These are phyloP conservation scores for Suillus luteus DNA, from an alignment of 768 basidiomycete genomes.

Conservation along the genomic window DNA sequence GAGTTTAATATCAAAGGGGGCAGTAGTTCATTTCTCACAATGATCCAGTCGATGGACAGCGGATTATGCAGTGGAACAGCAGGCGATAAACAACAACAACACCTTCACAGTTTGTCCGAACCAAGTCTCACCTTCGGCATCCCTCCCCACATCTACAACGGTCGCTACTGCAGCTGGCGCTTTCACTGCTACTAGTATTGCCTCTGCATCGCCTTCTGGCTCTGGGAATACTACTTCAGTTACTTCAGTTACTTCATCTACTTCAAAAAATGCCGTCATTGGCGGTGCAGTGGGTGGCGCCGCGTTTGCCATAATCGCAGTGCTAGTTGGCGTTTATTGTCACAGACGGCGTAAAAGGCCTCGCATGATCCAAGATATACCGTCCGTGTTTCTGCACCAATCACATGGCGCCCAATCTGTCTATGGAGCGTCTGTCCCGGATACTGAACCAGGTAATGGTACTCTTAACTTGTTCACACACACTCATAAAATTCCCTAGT, in stretches of 20 bases:
- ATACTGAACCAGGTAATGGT: conserved; percentile 1
- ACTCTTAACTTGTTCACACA: neutral
- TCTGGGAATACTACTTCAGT: neutral
- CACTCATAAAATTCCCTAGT: neutral
- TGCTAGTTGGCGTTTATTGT: neutral
- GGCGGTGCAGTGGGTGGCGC: conserved; percentile 4
- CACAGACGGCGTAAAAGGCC: neutral
- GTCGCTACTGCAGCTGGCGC: neutral
- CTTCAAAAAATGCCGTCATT: neutral
- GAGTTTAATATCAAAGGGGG: conserved; percentile 8
- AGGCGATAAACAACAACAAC: conserved; percentile 24
- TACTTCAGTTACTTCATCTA: neutral
- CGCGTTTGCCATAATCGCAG: neutral
- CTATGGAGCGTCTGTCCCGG: neutral
- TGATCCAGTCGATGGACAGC: conserved; percentile 22
- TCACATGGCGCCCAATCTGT: neutral
- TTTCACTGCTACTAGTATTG: neutral
- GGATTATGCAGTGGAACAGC: conserved; percentile 19
- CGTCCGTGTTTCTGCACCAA: neutral
- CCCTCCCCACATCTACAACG: conserved; percentile 6
- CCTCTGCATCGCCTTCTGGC: neutral
- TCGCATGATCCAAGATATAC: conserved; percentile 3
- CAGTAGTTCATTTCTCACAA: neutral
- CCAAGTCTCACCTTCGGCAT: conserved; percentile 15
- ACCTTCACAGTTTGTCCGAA: conserved; percentile 29